Evolutionary conservation across 257 asterid species (phyloP).

Genomic region (Petunia secreta): DNA sequence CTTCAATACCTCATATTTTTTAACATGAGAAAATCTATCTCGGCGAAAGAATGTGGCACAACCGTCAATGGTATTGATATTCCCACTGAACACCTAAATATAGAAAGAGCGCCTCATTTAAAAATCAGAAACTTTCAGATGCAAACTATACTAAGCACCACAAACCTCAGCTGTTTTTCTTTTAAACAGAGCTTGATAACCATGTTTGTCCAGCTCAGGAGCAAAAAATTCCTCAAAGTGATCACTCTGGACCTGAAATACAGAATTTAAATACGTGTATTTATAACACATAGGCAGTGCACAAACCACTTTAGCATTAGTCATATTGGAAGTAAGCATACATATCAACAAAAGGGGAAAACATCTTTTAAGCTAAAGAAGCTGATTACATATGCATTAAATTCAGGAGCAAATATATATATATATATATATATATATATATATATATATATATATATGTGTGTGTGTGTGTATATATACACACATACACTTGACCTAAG

Average conservation of each 20-base stretch:
- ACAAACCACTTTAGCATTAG: conserved; percentile 8
- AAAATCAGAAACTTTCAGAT: conserved; percentile 26
- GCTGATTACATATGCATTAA: conserved; percentile 16
- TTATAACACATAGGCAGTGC: conserved; percentile 13
- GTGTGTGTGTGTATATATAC: too few species aligned
- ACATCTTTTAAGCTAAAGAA: conserved; percentile 11
- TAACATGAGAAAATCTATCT: conserved; percentile 89
- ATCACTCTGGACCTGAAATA: conserved; percentile 79
- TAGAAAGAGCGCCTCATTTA: conserved; percentile 20
- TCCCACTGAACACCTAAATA: conserved; percentile 71
- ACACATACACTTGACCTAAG: background rate
- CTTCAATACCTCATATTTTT: conserved; percentile 85
- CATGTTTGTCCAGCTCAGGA: conserved; percentile 98
- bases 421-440: background rate
- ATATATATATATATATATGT: too few species aligned
- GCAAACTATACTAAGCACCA: conserved; percentile 27
- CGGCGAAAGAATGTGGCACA: conserved; percentile 99
- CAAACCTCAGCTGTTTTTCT: conserved; percentile 89
- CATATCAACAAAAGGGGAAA: background rate
- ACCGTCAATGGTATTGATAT: conserved; percentile 64
- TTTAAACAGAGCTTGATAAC: conserved; percentile 84
- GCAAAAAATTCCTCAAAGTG: conserved; percentile 93
- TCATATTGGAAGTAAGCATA: conserved; percentile 8
- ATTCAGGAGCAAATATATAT: background rate
- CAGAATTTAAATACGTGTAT: background rate